A percentile compares a stretch with the other conserved stretches of the same genome.
These are phyloP conservation scores for Macaranga tanarius DNA, from an alignment of 441 rosid species.

Conservation along the genomic window DNA sequence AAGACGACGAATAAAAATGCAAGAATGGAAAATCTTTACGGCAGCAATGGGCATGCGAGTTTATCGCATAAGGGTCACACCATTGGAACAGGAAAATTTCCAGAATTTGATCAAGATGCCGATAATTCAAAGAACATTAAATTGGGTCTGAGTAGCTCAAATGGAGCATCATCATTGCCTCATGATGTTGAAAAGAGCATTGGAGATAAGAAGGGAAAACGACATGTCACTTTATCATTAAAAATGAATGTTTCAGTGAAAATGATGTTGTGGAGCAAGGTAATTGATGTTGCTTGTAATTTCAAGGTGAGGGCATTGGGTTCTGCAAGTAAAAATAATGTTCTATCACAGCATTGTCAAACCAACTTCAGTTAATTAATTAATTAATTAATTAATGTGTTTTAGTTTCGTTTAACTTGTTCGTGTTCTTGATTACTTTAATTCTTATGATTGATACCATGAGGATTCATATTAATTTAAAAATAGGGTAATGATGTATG, in stretches of 20 bases:
- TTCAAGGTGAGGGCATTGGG: slow-evolving; percentile 38
- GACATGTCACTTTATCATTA: slow-evolving; percentile 26
- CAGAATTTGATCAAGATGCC: slow-evolving; percentile 18
- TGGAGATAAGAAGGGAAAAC: slow-evolving; percentile 19
- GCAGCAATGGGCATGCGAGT: slow-evolving; percentile 15
- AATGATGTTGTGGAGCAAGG: slow-evolving; percentile 28
- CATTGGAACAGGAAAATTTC: slow-evolving; percentile 30
- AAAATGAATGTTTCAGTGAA: slow-evolving; percentile 24
- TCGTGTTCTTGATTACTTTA: not conserved
- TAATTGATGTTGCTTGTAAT: slow-evolving; percentile 28
- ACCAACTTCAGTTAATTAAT: slow-evolving; percentile 24
- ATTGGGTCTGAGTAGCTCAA: slow-evolving; percentile 9
- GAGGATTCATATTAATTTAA: too few species aligned
- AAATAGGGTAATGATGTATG: too few species aligned
- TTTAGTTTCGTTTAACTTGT: too few species aligned
- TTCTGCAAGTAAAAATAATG: slow-evolving; percentile 15
- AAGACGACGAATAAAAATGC: slow-evolving; percentile 28
- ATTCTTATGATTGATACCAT: not conserved
- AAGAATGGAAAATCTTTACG: slow-evolving; percentile 16
- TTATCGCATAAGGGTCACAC: slow-evolving; percentile 20
- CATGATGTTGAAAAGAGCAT: slow-evolving; percentile 23
- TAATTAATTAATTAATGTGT: not conserved
- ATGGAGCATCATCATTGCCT: slow-evolving; percentile 14
- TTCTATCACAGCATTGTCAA: slow-evolving; percentile 34
- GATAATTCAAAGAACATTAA: slow-evolving; percentile 9